Percentiles rank a stretch among this genome's conserved stretches.
phyloP scores from a whole-genome alignment of 805 yeast species.

The Ogataea angusta region DNA sequence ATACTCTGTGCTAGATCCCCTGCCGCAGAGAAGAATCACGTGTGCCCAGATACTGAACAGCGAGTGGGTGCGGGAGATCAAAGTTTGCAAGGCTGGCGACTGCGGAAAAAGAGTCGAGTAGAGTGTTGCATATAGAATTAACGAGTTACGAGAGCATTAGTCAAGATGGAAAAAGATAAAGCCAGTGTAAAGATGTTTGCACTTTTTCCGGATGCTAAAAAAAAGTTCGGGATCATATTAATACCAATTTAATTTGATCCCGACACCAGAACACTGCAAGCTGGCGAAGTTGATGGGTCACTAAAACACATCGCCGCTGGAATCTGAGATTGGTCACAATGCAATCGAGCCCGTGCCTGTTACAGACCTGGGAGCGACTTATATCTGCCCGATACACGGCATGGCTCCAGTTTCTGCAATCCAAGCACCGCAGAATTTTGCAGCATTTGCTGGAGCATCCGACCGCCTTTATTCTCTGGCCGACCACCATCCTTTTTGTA shows the following conservation, averaged over 20 bases:
- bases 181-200: background rate
- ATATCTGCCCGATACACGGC: constrained; percentile 7
- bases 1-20: constrained; percentile 89
- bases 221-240: background rate
- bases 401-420: constrained; percentile 17
- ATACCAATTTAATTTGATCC: background rate
- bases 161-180: background rate
- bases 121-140: constrained; percentile 2
- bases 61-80: constrained; percentile 94
- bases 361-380: constrained; percentile 12
- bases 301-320: background rate
- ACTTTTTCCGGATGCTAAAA: background rate
- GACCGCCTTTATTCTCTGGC: constrained; percentile 44
- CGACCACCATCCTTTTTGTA: constrained; percentile 44
- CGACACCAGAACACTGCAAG: background rate
- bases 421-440: constrained; percentile 13
- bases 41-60: constrained; percentile 85
- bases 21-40: constrained; percentile 80
- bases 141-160: constrained; percentile 9
- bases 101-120: constrained; percentile 3
- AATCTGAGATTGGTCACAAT: background rate
- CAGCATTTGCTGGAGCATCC: constrained; percentile 36
- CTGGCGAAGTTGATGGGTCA: background rate
- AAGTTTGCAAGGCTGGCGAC: constrained; percentile 70
- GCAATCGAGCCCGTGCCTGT: constrained; percentile 3